Conservation (phyloP, 1,284 basidiomycete species). For the Vanrija pseudolonga region DNA sequence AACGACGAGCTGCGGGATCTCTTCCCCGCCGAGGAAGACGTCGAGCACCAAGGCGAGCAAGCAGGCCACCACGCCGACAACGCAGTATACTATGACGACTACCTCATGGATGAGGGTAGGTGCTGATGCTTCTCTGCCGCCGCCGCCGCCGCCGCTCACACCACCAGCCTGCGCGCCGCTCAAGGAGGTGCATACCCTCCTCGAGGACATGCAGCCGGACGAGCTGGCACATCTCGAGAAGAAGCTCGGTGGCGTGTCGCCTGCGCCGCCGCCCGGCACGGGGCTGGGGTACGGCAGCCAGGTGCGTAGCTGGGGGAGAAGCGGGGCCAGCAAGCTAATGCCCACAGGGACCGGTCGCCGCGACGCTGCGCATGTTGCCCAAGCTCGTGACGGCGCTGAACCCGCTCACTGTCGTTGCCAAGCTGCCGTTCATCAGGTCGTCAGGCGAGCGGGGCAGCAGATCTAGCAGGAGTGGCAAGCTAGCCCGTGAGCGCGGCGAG, state of each 20-base stretch:
- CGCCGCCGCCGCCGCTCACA: too few species aligned
- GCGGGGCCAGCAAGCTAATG: neutral
- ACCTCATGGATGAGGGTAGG: too few species aligned
- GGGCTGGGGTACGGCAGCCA: slow-evolving; percentile 38
- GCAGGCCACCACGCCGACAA: too few species aligned
- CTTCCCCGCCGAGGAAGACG: too few species aligned
- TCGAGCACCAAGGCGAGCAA: too few species aligned
- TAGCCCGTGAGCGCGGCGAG: slow-evolving; percentile 53
- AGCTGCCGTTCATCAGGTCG: slow-evolving; percentile 5
- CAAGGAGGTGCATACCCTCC: slow-evolving; percentile 26
- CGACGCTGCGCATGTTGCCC: slow-evolving; percentile 33
- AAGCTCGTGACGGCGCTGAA: slow-evolving; percentile 38
- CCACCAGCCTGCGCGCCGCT: slow-evolving; percentile 25
- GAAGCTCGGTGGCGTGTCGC: slow-evolving; percentile 19
- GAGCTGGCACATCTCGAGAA: slow-evolving; percentile 25
- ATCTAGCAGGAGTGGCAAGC: slow-evolving; percentile 6
- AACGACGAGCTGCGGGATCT: too few species aligned
- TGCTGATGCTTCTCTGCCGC: too few species aligned
- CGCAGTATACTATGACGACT: too few species aligned
- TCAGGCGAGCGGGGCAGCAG: slow-evolving; percentile 14
- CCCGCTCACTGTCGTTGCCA: slow-evolving; percentile 5
- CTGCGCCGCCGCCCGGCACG: slow-evolving; percentile 28
- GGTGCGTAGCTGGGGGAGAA: slow-evolving; percentile 10
- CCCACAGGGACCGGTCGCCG: slow-evolving; percentile 37
- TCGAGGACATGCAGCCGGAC: slow-evolving; percentile 25